Percentiles rank a stretch among this genome's conserved stretches.
phyloP scores from a whole-genome alignment of 2,329 filamentous ascomycete genomes.

The Neurospora crassa region DNA sequence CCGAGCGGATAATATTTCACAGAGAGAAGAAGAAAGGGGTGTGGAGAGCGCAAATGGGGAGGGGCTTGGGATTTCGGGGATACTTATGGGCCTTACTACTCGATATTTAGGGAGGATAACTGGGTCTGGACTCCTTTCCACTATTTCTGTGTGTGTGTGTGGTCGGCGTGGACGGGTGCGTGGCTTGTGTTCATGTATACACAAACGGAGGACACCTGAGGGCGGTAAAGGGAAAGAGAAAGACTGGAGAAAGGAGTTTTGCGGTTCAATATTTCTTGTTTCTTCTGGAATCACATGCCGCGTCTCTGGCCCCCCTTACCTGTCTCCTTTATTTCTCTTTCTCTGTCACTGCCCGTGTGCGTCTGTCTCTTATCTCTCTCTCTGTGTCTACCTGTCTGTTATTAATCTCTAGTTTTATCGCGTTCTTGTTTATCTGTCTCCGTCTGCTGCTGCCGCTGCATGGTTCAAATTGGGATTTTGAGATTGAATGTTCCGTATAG shows the following conservation, averaged over 20 bases:
- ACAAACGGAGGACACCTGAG: constrained; percentile 1
- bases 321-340: constrained; percentile 11
- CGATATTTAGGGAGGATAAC: background rate
- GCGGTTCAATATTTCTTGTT: background rate
- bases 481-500: background rate
- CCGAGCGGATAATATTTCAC: background rate
- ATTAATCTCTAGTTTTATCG: constrained; percentile 7
- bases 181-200: background rate
- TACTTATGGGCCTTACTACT: background rate
- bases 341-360: constrained; percentile 13
- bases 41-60: background rate
- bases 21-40: background rate
- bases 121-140: constrained; percentile 1
- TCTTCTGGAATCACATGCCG: constrained; percentile 10
- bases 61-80: background rate
- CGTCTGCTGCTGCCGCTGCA: constrained; percentile 2
- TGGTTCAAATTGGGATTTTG: background rate
- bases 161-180: background rate
- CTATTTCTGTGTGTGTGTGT: background rate
- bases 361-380: constrained; percentile 11
- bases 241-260: constrained; percentile 3
- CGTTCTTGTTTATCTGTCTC: constrained; percentile 4
- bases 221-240: constrained; percentile 4
- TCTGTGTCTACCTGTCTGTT: constrained; percentile 15
- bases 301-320: constrained; percentile 6